A percentile compares a stretch with the other conserved stretches of the same genome.
Evolutionary conservation across 257 asterid genomes (phyloP).

Genomic region (Asclepias syriaca): DNA sequence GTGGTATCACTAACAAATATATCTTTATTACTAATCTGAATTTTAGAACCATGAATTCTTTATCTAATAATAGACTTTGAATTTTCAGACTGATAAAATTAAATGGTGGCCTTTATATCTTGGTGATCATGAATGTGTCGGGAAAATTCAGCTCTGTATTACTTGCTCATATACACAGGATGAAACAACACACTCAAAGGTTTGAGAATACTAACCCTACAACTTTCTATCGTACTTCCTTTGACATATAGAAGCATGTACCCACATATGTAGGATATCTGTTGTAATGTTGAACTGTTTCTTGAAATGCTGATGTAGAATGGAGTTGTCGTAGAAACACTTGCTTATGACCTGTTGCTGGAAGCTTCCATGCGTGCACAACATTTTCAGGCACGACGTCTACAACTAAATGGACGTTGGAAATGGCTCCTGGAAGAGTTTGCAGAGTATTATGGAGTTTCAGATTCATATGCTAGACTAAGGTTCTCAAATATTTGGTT

Average conservation of each 20-base stretch:
- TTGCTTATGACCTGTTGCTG: slow-evolving; percentile 84
- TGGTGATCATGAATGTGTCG: slow-evolving; percentile 73
- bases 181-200: slow-evolving; percentile 75
- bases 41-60: slow-evolving; percentile 8
- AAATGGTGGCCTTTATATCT: slow-evolving; percentile 89
- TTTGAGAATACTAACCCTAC: slow-evolving; percentile 20
- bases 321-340: slow-evolving; percentile 89
- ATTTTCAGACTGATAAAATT: slow-evolving; percentile 64
- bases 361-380: slow-evolving; percentile 96
- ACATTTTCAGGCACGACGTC: slow-evolving; percentile 66
- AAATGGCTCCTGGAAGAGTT: slow-evolving; percentile 83
- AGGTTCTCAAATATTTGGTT: slow-evolving; percentile 40
- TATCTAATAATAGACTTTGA: slow-evolving; percentile 11
- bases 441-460: slow-evolving; percentile 85
- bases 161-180: slow-evolving; percentile 65
- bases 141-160: slow-evolving; percentile 79
- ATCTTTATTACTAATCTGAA: background rate
- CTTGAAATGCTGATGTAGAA: slow-evolving; percentile 42
- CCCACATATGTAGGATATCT: background rate
- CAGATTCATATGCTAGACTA: slow-evolving; percentile 74
- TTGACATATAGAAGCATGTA: background rate
- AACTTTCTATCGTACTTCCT: background rate
- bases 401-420: slow-evolving; percentile 76
- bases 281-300: background rate
- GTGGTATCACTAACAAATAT: slow-evolving; percentile 25